Evolutionary conservation across 139 green algal genomes (phyloP), one percentile per base, ranked within the genome.

Genomic region (Chlorella sp.): DNA sequence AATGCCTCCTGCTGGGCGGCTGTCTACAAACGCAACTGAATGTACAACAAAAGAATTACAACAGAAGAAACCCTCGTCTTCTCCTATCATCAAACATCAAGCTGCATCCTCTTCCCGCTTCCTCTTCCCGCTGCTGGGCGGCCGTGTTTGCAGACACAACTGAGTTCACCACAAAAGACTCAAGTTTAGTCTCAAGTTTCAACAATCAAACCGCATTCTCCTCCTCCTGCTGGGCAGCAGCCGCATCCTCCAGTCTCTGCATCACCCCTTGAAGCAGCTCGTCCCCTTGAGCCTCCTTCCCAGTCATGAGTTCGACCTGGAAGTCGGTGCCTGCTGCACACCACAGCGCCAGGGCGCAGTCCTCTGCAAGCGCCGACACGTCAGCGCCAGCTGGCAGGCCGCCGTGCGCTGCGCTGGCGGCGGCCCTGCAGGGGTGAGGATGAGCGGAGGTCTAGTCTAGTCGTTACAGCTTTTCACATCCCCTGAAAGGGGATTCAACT

Each of bases 231-330:
- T 28, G 9, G 30, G 42, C 48, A 21, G 24, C 61, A 30, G 60
- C 60, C 19, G 16, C 28, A 37, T 77, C 83, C 36, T 87, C 83
- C 36, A 87, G 26, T 18, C 83, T 36, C 61, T 87, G 83, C 83
- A 87, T 79, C 57, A 87, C 83, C 11, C 60, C 83, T 37, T 87
- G 66, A 68, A 88, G 84, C 68, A 88, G 84, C 32, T 81, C 22
- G 22, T 88, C 84, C 1, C 14, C 1, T 2, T 22, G 24, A 15
- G 34, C 34, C 5, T 60, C 84, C 30, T 42, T 81, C 39, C 39
- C 42, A 9, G 26, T 66, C 84, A 88, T 80, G 2, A 88, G 84
- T 68, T 81, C 39, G 0, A 80, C 19, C 40, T 88, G 84, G 39
- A 88, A 88, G 18, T 39, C 68, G 0, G 84, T 32, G 39, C 84